Base-by-base conservation (phyloP, 1,139 yeast genomes). In the Geotrichum europaeum region DNA sequence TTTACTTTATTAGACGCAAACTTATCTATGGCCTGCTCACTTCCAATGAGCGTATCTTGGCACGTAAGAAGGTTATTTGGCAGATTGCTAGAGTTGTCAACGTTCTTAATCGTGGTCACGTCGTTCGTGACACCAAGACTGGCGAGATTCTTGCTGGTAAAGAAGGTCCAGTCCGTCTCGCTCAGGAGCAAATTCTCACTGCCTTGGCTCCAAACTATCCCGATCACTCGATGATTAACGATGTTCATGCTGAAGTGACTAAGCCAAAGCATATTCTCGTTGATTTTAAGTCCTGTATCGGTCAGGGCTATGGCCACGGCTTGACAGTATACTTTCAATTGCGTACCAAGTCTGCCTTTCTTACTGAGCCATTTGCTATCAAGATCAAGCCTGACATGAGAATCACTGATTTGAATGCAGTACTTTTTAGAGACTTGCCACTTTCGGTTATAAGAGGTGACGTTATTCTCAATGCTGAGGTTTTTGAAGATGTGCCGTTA, bases 301-400 rank as follows among this genome's bases (percentile, higher is more conserved):
- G 89, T 40, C 78, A 66, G 51, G 69, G 65, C 85, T 5, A 80
- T 78, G 61, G 78, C 81, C 67, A 82, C 49, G 91, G 90, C 2
- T 84, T 86, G 66, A 84, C 84, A 54, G 94, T 92, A 2, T 84
- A 85, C 69, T 76, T 90, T 75, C 86, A 86, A 69, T 75, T 90
- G 67, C 79, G 96, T 70, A 87, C 86, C 65, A 79, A 82, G 49
- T 81, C 81, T 59, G 82, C 79, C 67, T 79, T 89, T 67, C 77
- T 90, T 61, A 87, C 96, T 0, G 96, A 90, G 75, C 87, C 96
- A 0, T 89, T 87, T 75, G 84, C 88, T 9, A 84, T 89, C 55
- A 84, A 83, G 64, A 82, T 90, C 55, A 78, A 83, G 2, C 84
- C 85, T 1, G 86, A 85, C 62, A 80, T 84, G 59, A 79, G 84